Evolutionary conservation across 225 moss, liverwort and hornwort species (phyloP).

Genomic region (Marchantia paleacea): DNA sequence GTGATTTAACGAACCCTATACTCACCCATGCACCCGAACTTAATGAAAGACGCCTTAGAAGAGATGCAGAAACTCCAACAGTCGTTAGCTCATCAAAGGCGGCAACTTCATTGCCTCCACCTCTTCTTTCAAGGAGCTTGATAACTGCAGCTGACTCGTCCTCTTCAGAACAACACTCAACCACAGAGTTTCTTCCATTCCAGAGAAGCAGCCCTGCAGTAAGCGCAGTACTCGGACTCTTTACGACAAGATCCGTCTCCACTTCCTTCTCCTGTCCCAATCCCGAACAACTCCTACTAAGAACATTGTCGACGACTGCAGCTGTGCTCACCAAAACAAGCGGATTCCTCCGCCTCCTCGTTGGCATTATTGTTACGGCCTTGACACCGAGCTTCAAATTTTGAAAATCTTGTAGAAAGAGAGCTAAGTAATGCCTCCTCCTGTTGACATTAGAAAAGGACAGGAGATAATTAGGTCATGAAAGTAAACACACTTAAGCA

Average conservation of each 20-base stretch:
- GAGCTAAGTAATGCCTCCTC: no score
- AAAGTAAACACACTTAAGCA: no score
- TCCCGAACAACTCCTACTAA: slow-evolving; percentile 1
- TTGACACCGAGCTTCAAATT: no score
- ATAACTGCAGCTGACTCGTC: not conserved
- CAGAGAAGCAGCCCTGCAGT: slow-evolving; percentile 37
- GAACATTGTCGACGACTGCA: slow-evolving; percentile 29
- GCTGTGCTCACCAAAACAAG: slow-evolving; percentile 37
- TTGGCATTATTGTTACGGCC: slow-evolving; percentile 4
- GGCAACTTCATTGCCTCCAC: slow-evolving; percentile 27
- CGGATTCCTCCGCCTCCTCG: slow-evolving; percentile 29
- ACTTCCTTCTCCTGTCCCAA: not conserved
- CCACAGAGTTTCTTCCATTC: slow-evolving; percentile 8
- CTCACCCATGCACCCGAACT: slow-evolving; percentile 44
- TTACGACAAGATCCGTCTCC: not conserved
- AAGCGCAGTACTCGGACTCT: slow-evolving; percentile 19
- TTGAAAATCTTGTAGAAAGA: no score
- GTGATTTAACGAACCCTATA: not conserved
- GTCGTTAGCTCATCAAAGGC: slow-evolving; percentile 43
- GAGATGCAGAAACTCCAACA: slow-evolving; percentile 37
- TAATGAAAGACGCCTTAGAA: slow-evolving; percentile 31
- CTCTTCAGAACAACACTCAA: not conserved
- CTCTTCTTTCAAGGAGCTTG: slow-evolving; percentile 19
- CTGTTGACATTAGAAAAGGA: no score
- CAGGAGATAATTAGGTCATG: no score